phyloP scores from a whole-genome alignment of 1,284 basidiomycete species.

The Leccinum subrobustum region DNA sequence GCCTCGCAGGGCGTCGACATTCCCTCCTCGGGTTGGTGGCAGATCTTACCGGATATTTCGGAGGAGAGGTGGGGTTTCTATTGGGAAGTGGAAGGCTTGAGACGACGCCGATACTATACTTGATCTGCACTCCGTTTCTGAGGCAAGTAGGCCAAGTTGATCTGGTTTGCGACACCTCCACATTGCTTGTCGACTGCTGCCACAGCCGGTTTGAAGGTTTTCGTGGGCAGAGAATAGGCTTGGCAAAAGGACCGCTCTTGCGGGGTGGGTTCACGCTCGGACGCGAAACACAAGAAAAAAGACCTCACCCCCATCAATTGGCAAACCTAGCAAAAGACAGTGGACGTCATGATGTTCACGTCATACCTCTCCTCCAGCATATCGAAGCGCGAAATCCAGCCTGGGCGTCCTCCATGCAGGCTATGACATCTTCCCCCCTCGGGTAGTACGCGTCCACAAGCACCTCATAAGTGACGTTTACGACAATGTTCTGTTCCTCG shows the following conservation, averaged over 20 bases:
- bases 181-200: constrained; percentile 26
- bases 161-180: constrained; percentile 23
- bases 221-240: background rate
- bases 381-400: constrained; percentile 13
- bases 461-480: constrained; percentile 20
- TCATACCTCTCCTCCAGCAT: constrained; percentile 24
- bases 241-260: constrained; percentile 19
- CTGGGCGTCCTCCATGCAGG: constrained; percentile 32
- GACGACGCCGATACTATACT: background rate
- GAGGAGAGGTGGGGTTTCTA: constrained; percentile 9
- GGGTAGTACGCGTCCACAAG: constrained; percentile 18
- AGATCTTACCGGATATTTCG: constrained; percentile 24
- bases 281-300: background rate
- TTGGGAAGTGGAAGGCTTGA: background rate
- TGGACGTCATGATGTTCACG: constrained; percentile 5
- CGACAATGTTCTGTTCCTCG: background rate
- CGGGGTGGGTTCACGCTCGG: constrained; percentile 13
- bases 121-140: no score
- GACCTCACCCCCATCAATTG: constrained; percentile 31
- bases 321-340: constrained; percentile 35
- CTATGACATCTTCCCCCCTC: constrained; percentile 11
- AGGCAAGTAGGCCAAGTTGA: no score
- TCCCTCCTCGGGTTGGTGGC: constrained; percentile 1
- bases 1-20: constrained; percentile 13
- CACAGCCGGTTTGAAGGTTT: constrained; percentile 20